Conservation (phyloP, 108 stramenopile species). For the Nannochloropsis salina region DNA sequence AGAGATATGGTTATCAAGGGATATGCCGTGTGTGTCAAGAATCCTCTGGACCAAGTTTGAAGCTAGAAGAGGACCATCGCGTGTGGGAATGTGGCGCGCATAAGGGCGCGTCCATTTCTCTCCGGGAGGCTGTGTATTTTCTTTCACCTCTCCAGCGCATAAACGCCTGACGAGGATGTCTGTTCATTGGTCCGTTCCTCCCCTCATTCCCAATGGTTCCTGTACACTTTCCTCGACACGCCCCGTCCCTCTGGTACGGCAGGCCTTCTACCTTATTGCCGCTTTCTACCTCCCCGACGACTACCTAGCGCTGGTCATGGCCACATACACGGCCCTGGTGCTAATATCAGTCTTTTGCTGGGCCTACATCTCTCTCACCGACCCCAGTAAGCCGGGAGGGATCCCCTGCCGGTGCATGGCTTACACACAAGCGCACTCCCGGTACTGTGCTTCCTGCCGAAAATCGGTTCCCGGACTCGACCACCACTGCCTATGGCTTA, state of each 20-base stretch:
- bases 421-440: conserved; percentile 6
- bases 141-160: too few relatives aligned
- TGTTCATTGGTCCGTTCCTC: too few relatives aligned
- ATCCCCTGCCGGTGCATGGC: conserved; percentile 10
- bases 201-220: too few relatives aligned
- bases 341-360: not conserved
- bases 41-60: too few relatives aligned
- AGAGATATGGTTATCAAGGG: not conserved
- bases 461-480: conserved; percentile 43
- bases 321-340: not conserved
- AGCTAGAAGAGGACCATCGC: too few relatives aligned
- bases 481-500: conserved; percentile 43
- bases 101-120: too few relatives aligned
- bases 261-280: conserved; percentile 11
- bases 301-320: not conserved
- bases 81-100: too few relatives aligned
- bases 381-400: conserved; percentile 32
- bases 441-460: conserved; percentile 36
- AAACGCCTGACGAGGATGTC: too few relatives aligned
- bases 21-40: too few relatives aligned
- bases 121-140: too few relatives aligned
- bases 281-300: conserved; percentile 23
- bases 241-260: not conserved
- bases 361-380: conserved; percentile 21
- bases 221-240: too few relatives aligned